phyloP scores from a whole-genome alignment of 2,329 filamentous ascomycete genomes.

The Periconia sp. region DNA sequence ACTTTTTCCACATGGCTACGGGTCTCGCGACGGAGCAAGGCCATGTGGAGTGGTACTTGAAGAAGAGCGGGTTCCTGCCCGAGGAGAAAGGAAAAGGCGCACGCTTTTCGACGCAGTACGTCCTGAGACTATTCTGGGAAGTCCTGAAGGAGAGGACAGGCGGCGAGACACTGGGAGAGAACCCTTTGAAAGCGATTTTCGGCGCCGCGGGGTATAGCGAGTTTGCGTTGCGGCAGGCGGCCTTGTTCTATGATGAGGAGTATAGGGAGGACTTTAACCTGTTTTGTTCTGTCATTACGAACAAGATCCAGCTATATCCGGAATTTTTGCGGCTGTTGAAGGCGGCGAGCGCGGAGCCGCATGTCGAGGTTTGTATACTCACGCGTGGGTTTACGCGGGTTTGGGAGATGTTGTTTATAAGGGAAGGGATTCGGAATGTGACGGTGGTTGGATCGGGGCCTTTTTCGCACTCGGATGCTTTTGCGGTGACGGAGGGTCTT shows the following conservation, averaged over 20 bases:
- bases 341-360: constrained; percentile 23
- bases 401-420: constrained; percentile 59
- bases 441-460: constrained; percentile 57
- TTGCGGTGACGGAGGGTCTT: constrained; percentile 55
- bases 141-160: constrained; percentile 3
- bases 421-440: constrained; percentile 47
- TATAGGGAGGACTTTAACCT: constrained; percentile 44
- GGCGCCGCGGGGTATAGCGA: constrained; percentile 54
- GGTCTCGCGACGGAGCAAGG: too few relatives aligned
- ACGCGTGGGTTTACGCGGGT: constrained; percentile 57
- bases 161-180: neutral
- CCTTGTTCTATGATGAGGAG: constrained; percentile 58
- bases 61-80: neutral
- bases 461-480: constrained; percentile 42
- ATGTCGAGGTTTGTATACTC: constrained; percentile 54
- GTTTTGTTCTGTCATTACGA: constrained; percentile 51
- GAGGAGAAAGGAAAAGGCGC: constrained; percentile 41
- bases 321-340: constrained; percentile 53
- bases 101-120: constrained; percentile 59
- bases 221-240: constrained; percentile 57
- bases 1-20: too few relatives aligned
- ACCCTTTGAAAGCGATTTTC: constrained; percentile 52
- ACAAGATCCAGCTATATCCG: constrained; percentile 46
- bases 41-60: neutral
- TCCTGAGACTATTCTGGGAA: constrained; percentile 58